Evolutionary conservation across 192 early-diverging fungal genomes (phyloP).

Genomic region (Entrophospora sp.): DNA sequence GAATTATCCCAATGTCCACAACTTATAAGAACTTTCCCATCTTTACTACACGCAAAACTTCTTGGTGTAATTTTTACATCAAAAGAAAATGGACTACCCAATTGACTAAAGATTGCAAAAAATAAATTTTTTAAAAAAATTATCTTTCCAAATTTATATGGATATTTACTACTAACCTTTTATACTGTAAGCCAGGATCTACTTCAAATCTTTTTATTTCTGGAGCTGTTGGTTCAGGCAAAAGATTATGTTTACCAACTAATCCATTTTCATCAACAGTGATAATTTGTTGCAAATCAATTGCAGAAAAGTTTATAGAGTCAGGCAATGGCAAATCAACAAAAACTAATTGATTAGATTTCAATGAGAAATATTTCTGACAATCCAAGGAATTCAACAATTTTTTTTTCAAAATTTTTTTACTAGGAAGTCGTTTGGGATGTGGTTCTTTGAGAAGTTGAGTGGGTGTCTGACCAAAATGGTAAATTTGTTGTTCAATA

Average conservation of each 20-base stretch:
- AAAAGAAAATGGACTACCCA: slow-evolving; percentile 12
- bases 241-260: slow-evolving; percentile 12
- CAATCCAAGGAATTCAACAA: slow-evolving; percentile 1
- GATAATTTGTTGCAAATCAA: slow-evolving; percentile 5
- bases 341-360: not conserved
- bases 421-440: slow-evolving; percentile 35
- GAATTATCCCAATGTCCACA: slow-evolving; percentile 18
- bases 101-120: not conserved
- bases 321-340: slow-evolving; percentile 5
- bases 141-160: not conserved
- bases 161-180: not conserved
- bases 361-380: slow-evolving; percentile 14
- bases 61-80: slow-evolving; percentile 11
- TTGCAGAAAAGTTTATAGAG: not conserved
- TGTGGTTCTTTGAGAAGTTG: slow-evolving; percentile 85
- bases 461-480: slow-evolving; percentile 87
- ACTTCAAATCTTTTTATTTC: slow-evolving; percentile 20
- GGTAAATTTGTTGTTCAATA: slow-evolving; percentile 71
- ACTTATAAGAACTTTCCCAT: slow-evolving; percentile 19
- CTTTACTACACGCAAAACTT: slow-evolving; percentile 14
- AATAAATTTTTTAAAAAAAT: not conserved
- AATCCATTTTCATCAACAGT: slow-evolving; percentile 17
- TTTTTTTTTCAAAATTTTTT: slow-evolving; percentile 13
- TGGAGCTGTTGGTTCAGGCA: not conserved
- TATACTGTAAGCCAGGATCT: slow-evolving; percentile 11